phyloP scores from a whole-genome alignment of 108 stramenopile genomes.

The Stephanodiscus minutulus region DNA sequence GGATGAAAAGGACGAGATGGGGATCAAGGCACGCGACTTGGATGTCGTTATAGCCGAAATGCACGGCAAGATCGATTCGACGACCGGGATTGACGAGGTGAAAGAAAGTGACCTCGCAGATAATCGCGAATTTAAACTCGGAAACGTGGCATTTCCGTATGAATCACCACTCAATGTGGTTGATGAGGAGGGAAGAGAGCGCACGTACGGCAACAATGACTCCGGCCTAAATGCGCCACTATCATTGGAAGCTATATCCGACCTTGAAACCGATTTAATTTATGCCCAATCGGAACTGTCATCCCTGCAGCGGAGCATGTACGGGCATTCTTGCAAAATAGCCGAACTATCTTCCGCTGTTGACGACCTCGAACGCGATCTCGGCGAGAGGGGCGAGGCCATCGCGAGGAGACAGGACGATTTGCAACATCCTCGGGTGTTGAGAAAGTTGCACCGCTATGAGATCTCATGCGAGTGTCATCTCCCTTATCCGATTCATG shows the following conservation, averaged over 20 bases:
- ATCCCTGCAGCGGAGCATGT: not conserved
- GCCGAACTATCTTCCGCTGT: constrained; percentile 18
- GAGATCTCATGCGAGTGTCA: constrained; percentile 22
- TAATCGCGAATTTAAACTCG: not conserved
- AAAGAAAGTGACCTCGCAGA: not conserved
- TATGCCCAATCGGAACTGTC: constrained; percentile 5
- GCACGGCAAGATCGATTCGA: constrained; percentile 11
- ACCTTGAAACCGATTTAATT: not conserved
- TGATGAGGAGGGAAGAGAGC: constrained; percentile 15
- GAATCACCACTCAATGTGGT: not conserved
- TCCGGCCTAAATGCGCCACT: not conserved
- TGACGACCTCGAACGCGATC: not conserved
- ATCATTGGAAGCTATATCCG: constrained; percentile 1
- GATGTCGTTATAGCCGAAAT: constrained; percentile 12
- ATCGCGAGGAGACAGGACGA: not conserved
- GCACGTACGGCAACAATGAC: not conserved
- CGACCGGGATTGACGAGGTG: not conserved
- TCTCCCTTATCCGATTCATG: constrained; percentile 43
- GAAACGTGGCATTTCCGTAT: not conserved
- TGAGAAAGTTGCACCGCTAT: constrained; percentile 42
- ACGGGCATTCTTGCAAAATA: constrained; percentile 4
- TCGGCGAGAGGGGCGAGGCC: not conserved
- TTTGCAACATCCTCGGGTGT: not conserved
- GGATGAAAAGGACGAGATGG: constrained; percentile 20
- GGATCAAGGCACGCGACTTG: not conserved